phyloP scores from a whole-genome alignment of 371 early-diverging fungal species.

The Circinella minor region DNA sequence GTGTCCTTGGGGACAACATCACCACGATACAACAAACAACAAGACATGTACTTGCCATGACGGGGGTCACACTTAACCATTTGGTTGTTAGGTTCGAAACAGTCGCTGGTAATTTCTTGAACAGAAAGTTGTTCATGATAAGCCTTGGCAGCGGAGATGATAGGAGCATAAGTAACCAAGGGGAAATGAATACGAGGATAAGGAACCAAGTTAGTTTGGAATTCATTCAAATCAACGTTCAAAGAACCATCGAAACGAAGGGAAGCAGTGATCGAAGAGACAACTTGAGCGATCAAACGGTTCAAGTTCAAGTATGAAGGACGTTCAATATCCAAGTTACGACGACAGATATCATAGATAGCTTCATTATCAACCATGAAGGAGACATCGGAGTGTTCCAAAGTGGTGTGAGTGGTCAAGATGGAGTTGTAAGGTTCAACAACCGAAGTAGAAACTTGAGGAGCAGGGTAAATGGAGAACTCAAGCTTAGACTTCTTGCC shows the following conservation, averaged over 20 bases:
- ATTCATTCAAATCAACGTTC: constrained; percentile 96
- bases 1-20: constrained; percentile 87
- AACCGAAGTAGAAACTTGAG: constrained; percentile 96
- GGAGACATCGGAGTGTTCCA: constrained; percentile 95
- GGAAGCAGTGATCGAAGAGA: constrained; percentile 99
- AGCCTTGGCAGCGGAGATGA: constrained; percentile 89
- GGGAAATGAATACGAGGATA: constrained; percentile 97
- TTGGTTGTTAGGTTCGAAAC: constrained; percentile 94
- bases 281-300: constrained; percentile 98
- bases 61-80: constrained; percentile 96
- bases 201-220: constrained; percentile 97
- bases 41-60: constrained; percentile 95
- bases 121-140: constrained; percentile 90
- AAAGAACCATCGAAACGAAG: constrained; percentile 96
- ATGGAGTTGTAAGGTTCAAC: constrained; percentile 99
- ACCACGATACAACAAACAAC: constrained; percentile 93
- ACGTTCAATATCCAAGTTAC: constrained; percentile 96
- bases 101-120: constrained; percentile 87
- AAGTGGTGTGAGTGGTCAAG: constrained; percentile 92
- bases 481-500: constrained; percentile 99
- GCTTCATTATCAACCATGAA: constrained; percentile 95
- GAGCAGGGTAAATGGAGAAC: constrained; percentile 99
- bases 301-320: constrained; percentile 98
- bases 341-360: constrained; percentile 98
- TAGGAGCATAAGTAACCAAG: constrained; percentile 91